Base-by-base conservation (phyloP, 2,329 filamentous ascomycete species). In the Cytospora chrysosperma region DNA sequence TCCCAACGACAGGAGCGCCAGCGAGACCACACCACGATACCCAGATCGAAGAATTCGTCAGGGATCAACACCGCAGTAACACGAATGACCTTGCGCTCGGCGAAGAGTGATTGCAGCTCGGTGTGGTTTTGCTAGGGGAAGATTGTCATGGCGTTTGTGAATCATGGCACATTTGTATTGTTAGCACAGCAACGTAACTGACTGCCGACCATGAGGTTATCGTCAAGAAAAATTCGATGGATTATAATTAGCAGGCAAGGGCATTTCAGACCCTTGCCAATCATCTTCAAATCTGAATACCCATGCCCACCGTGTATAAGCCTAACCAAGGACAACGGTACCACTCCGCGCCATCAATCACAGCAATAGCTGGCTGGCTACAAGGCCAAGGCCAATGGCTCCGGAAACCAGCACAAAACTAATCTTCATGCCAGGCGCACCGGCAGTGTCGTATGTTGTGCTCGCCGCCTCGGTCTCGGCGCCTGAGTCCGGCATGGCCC, bases 21-120 rank as follows among this genome's bases (percentile, higher is more conserved):
- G 68, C 77, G 13, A 74, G 81, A 17, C 81, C 81, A 0, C 66
- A 73, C 26, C 77, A 84, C 61, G 82, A 84, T 66, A 59, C 69
- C 6, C 77, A 81, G 68, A 83, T 85, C 56, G 81, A 82, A 65
- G 79, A 82, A 30, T 85, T 85, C 64, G 72, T 85, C 34, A 75
- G 79, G 56, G 81, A 83, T 56, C 82, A 84, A 72, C 81, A 85
- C 68, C 71, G 77, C 47, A 84, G 81, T 71, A 79, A 77, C 65
- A 73, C 69, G 32, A 67, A 72, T 13, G 71, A 75, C 27, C 19
- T 21, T 2, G 43, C n/a, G n/a, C n/a, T 47, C 19, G 43, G 43
- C 2, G 19, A 47, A 24, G 1, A 47, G 9, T 47, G n/a, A 47
- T 47, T 24, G n/a, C 43, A 47, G 7, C 19, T 19, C n/a, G 43